A percentile compares a stretch with the other conserved stretches of the same genome.
Conservation (phyloP, 176 grass and related monocot genomes). For the Hyparrhenia diplandra region DNA sequence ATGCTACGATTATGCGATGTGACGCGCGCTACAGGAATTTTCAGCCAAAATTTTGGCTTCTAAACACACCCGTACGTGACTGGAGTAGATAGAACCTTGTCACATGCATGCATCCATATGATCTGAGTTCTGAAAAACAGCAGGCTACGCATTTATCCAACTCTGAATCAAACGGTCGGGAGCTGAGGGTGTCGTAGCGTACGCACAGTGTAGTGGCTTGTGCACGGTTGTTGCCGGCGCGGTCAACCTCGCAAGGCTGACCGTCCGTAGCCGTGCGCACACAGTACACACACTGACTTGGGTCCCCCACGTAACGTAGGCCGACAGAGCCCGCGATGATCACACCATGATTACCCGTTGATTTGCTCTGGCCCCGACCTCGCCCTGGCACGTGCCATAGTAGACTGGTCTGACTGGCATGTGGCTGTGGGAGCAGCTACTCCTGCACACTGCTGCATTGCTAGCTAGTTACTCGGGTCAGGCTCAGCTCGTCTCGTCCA, state of each 20-base stretch:
- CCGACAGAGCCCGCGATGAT: conserved; percentile 41
- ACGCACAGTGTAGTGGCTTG: background rate
- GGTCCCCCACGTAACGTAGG: conserved; percentile 14
- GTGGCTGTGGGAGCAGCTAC: background rate
- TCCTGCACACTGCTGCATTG: background rate
- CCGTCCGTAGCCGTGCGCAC: background rate
- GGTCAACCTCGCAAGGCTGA: conserved; percentile 38
- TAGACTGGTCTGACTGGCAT: background rate
- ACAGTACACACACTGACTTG: no score
- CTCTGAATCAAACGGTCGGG: conserved; percentile 11
- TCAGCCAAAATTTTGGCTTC: no score
- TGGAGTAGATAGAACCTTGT: background rate
- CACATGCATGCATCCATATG: background rate
- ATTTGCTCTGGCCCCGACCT: conserved; percentile 30
- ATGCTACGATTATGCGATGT: no score
- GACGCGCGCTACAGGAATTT: no score
- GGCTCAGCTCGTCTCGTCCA: background rate
- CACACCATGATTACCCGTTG: conserved; percentile 59
- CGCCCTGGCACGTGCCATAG: conserved; percentile 41
- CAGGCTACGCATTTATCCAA: background rate
- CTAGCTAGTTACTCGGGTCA: background rate
- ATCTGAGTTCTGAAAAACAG: background rate
- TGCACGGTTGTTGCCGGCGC: conserved; percentile 6
- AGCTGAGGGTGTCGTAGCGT: background rate
- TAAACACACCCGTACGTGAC: no score